These are phyloP conservation scores for Neurospora sp. DNA, from an alignment of 495 filamentous ascomycete species.

Conservation along the genomic window DNA sequence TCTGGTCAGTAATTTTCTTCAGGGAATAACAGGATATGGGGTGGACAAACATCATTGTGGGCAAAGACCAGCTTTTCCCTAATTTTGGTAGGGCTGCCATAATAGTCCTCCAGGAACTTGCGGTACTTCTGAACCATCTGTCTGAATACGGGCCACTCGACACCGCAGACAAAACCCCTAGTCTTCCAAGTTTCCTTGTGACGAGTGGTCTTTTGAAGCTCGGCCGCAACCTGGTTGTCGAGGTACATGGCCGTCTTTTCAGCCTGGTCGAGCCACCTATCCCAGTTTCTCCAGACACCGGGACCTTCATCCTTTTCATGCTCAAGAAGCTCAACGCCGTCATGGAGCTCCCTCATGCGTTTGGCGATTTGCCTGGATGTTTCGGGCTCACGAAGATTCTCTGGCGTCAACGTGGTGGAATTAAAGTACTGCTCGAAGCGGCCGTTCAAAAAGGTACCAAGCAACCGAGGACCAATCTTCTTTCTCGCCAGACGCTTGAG, in stretches of 20 bases:
- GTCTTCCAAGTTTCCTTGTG: conserved; percentile 48
- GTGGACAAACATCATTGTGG: conserved; percentile 79
- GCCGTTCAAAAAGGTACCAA: conserved; percentile 93
- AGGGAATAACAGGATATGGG: not conserved
- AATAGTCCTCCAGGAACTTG: conserved; percentile 58
- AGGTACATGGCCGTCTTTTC: conserved; percentile 68
- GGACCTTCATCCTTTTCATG: conserved; percentile 70
- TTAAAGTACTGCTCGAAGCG: conserved; percentile 92
- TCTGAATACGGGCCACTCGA: conserved; percentile 73
- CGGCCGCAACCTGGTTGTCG: conserved; percentile 50
- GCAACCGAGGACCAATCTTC: conserved; percentile 84
- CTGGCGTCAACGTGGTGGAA: conserved; percentile 63
- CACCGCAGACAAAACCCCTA: conserved; percentile 71
- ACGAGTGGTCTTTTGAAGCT: conserved; percentile 11
- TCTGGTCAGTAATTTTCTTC: conserved; percentile 2
- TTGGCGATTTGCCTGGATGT: conserved; percentile 95
- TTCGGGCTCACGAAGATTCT: conserved; percentile 68
- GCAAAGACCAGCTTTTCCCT: conserved; percentile 78
- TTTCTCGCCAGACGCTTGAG: conserved; percentile 78
- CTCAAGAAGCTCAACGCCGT: conserved; percentile 76
- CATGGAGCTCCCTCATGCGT: conserved; percentile 91
- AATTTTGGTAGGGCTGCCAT: conserved; percentile 54
- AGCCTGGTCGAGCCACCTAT: conserved; percentile 80
- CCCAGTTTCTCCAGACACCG: conserved; percentile 85
- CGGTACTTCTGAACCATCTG: conserved; percentile 69